Evolutionary conservation across 2,329 filamentous ascomycete species (phyloP), one percentile per base, ranked within the genome.

Genomic region (Coniella vitis): DNA sequence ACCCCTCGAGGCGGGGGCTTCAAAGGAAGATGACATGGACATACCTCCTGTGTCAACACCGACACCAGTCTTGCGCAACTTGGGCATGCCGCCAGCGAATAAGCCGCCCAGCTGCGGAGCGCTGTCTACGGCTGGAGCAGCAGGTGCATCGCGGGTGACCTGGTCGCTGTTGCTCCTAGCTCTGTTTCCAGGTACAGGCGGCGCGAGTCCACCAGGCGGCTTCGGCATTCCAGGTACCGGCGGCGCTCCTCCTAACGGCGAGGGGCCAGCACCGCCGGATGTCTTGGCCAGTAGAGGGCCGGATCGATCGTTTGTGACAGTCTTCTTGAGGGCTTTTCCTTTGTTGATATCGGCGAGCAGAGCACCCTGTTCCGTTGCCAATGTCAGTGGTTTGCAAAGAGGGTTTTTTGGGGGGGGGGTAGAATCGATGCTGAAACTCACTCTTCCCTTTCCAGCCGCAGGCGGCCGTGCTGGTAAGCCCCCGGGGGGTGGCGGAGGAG

Each of bases 11-110:
- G 13, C 39, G 31, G 19, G 17, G n/a, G 19, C 4, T 4, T 19
- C 16, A 3, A 12, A 20, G 20, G 22, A 43, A n/a, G 1, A 29
- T 4, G 25, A 2, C 13, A 19, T n/a, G n/a, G 48, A 49, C 74
- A 59, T 60, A 77, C 76, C 76, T 64, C 83, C 87, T 1, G 87
- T 91, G 65, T 89, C 78, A 51, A 91, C 73, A 35, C 86, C 86
- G 3, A 87, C 90, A 48, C 89, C 86, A 3, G 84, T 78, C 71
- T 94, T 96, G 65, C 87, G 87, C 61, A 98, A 65, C 70, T 96
- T 97, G 3, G 93, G 93, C 80, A 97, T 97, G 34, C 91, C 93
- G 32, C 89, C 90, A 1, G 87, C 89, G 62, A 98, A 95, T 21
- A 98, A 67, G 1, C 93, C 93, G 25, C 74, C 91, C 10, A 97